Percentiles rank a stretch among this genome's conserved stretches.
phyloP scores from a whole-genome alignment of 768 basidiomycete species.

The Tulasnella sp. region DNA sequence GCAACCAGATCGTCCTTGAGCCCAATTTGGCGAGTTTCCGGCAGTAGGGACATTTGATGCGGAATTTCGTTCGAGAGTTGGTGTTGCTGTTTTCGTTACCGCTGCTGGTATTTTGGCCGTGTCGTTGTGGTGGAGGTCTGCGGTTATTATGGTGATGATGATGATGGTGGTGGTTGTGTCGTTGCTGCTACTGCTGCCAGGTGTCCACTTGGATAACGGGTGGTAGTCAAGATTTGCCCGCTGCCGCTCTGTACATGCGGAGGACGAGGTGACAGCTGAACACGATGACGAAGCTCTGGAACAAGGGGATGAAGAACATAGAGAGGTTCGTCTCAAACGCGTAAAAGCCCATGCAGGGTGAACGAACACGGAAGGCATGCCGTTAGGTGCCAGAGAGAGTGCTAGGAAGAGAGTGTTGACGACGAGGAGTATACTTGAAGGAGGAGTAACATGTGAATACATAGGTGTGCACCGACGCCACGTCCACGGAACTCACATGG shows the following conservation, averaged over 20 bases:
- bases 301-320: neutral
- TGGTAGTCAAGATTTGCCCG: neutral
- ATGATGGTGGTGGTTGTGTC: neutral
- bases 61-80: neutral
- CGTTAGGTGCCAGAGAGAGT: neutral
- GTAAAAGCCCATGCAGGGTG: neutral
- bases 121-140: neutral
- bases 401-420: conserved; percentile 17
- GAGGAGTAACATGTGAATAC: neutral
- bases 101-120: neutral
- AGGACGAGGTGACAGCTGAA: conserved; percentile 12
- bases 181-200: neutral
- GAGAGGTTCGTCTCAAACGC: neutral
- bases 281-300: conserved; percentile 12
- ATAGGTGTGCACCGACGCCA: neutral
- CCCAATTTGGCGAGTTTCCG: neutral
- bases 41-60: neutral
- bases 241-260: neutral
- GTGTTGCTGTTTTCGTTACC: neutral
- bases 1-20: neutral
- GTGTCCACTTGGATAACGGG: neutral
- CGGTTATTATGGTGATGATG: neutral
- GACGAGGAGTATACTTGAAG: conserved; percentile 12
- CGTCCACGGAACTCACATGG: neutral
- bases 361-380: neutral